These are phyloP conservation scores for Trifolium fragiferum DNA, from an alignment of 306 rosid genomes.

Conservation along the genomic window DNA sequence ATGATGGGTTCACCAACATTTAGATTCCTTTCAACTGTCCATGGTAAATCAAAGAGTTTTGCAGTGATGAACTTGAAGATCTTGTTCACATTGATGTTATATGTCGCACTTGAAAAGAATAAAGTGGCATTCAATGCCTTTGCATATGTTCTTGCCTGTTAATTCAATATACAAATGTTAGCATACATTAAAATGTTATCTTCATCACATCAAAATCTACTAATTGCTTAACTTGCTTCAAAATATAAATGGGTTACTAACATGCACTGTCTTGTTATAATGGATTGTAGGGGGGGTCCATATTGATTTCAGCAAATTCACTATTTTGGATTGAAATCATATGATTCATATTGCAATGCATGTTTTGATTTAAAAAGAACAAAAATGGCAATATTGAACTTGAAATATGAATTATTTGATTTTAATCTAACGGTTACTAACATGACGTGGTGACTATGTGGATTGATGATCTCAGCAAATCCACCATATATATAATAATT, in stretches of 20 bases:
- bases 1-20: slow-evolving; percentile 92
- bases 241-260: slow-evolving; percentile 34
- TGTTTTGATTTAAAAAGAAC: too few relatives aligned
- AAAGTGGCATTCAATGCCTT: slow-evolving; percentile 85
- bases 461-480: too few relatives aligned
- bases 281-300: slow-evolving; percentile 41
- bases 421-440: not conserved
- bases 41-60: slow-evolving; percentile 87
- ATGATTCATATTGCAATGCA: too few relatives aligned
- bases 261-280: slow-evolving; percentile 3
- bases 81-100: slow-evolving; percentile 95
- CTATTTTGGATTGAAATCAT: not conserved
- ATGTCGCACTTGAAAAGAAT: slow-evolving; percentile 92
- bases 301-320: not conserved
- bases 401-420: not conserved
- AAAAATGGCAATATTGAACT: too few relatives aligned
- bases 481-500: not conserved
- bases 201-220: slow-evolving; percentile 1
- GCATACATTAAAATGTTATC: slow-evolving; percentile 26
- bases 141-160: slow-evolving; percentile 90
- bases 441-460: not conserved
- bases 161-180: slow-evolving; percentile 16
- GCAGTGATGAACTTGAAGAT: slow-evolving; percentile 98
- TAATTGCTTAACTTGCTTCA: slow-evolving; percentile 28
- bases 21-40: slow-evolving; percentile 92